Evolutionary conservation across 176 grass and related monocot species (phyloP).

Genomic region (Oryza meridionalis): DNA sequence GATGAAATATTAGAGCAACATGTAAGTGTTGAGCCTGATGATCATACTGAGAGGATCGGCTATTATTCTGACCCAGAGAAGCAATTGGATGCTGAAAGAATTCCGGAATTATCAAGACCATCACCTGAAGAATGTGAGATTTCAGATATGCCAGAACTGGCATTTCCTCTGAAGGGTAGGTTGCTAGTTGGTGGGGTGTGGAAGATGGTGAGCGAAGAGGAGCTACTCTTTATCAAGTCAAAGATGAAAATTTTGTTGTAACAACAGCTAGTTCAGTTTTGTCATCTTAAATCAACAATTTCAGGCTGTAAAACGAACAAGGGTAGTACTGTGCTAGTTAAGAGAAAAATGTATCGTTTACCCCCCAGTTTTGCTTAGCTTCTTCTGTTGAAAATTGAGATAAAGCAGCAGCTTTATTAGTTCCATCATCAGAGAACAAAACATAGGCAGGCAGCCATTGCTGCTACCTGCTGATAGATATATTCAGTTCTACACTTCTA

Average conservation of each 20-base stretch:
- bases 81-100: slow-evolving; percentile 29
- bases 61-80: slow-evolving; percentile 13
- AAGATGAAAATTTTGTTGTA: slow-evolving; percentile 49
- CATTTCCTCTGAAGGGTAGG: slow-evolving; percentile 48
- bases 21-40: slow-evolving; percentile 28
- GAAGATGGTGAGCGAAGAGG: slow-evolving; percentile 60
- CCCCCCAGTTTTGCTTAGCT: neutral
- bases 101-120: slow-evolving; percentile 45
- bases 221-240: slow-evolving; percentile 51
- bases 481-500: neutral
- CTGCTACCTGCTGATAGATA: neutral
- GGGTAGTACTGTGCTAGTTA: neutral
- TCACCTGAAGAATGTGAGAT: slow-evolving; percentile 34
- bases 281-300: neutral
- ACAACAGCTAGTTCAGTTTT: slow-evolving; percentile 1
- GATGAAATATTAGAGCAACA: slow-evolving; percentile 19
- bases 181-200: slow-evolving; percentile 66
- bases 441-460: neutral
- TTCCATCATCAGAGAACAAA: neutral
- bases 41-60: slow-evolving; percentile 36
- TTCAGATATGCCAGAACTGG: slow-evolving; percentile 34
- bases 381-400: neutral
- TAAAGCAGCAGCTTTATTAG: neutral
- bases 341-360: neutral
- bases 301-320: neutral